phyloP scores from a whole-genome alignment of 805 yeast genomes.

The Candida vaughaniae region DNA sequence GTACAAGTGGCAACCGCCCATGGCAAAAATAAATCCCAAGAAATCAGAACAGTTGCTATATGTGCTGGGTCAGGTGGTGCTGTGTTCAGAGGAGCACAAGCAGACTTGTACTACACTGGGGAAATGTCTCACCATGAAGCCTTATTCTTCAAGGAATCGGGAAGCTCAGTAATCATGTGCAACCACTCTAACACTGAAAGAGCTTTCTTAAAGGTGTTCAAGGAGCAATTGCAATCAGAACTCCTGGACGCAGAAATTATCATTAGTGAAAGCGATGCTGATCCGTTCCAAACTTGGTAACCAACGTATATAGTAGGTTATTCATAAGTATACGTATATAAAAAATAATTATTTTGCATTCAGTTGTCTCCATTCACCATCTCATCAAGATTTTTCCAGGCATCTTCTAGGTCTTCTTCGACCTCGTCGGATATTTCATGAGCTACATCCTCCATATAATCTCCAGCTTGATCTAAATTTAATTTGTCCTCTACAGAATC shows the following conservation, averaged over 20 bases:
- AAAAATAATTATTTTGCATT: background rate
- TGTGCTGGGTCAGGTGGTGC: conserved; percentile 96
- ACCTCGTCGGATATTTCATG: background rate
- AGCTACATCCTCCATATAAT: conserved; percentile 12
- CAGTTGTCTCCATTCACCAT: background rate
- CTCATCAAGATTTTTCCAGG: conserved; percentile 3
- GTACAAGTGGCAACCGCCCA: conserved; percentile 59
- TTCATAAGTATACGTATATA: too few species aligned
- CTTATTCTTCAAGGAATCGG: conserved; percentile 65
- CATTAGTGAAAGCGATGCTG: conserved; percentile 58
- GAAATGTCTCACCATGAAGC: conserved; percentile 95
- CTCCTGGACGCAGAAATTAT: conserved; percentile 43
- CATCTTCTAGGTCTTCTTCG: conserved; percentile 6
- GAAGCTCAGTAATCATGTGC: conserved; percentile 70
- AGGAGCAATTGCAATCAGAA: conserved; percentile 47
- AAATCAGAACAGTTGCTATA: conserved; percentile 63
- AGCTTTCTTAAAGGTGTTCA: conserved; percentile 63
- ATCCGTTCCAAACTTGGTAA: conserved; percentile 50
- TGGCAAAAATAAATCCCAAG: conserved; percentile 22
- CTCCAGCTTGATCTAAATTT: conserved; percentile 5
- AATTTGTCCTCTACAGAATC: too few species aligned
- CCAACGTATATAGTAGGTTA: too few species aligned
- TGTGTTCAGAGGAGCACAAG: conserved; percentile 59
- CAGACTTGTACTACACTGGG: conserved; percentile 84
- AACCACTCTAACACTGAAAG: conserved; percentile 94